A percentile compares a stretch with the other conserved stretches of the same genome.
phyloP scores from a whole-genome alignment of 805 yeast species.

The Ogataea pini region DNA sequence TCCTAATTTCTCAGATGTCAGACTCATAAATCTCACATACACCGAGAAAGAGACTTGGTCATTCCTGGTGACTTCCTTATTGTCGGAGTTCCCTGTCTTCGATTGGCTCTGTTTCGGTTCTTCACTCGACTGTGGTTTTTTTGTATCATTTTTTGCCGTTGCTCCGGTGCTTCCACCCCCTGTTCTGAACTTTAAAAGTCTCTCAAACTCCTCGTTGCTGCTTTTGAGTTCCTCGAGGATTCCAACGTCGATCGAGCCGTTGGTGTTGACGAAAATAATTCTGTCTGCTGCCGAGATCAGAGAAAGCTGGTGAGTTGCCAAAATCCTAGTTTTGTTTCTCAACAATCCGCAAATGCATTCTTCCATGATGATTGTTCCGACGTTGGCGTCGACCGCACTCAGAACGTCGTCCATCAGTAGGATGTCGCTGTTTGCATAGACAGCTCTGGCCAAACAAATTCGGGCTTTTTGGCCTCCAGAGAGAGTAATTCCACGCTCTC shows the following conservation, averaged over 20 bases:
- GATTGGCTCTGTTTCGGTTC: slow-evolving; percentile 18
- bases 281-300: slow-evolving; percentile 67
- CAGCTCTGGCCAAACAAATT: slow-evolving; percentile 76
- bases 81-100: no score
- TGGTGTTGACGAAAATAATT: slow-evolving; percentile 62
- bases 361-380: slow-evolving; percentile 75
- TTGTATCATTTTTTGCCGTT: slow-evolving; percentile 14
- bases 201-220: slow-evolving; percentile 47
- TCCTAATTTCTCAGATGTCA: slow-evolving; percentile 53
- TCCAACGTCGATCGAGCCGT: slow-evolving; percentile 60
- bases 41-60: slow-evolving; percentile 43
- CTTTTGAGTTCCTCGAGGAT: slow-evolving; percentile 52
- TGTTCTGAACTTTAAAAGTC: slow-evolving; percentile 48
- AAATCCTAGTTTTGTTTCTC: slow-evolving; percentile 57
- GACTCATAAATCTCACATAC: slow-evolving; percentile 48
- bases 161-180: slow-evolving; percentile 30
- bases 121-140: slow-evolving; percentile 23
- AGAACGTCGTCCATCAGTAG: slow-evolving; percentile 75
- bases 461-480: slow-evolving; percentile 91
- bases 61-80: slow-evolving; percentile 27
- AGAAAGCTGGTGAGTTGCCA: slow-evolving; percentile 83
- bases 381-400: slow-evolving; percentile 85
- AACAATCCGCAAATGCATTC: slow-evolving; percentile 63
- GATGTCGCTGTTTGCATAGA: slow-evolving; percentile 67
- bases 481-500: slow-evolving; percentile 80